These are phyloP conservation scores for Calocybe gangraenosa DNA, from an alignment of 768 basidiomycete genomes.

Conservation along the genomic window DNA sequence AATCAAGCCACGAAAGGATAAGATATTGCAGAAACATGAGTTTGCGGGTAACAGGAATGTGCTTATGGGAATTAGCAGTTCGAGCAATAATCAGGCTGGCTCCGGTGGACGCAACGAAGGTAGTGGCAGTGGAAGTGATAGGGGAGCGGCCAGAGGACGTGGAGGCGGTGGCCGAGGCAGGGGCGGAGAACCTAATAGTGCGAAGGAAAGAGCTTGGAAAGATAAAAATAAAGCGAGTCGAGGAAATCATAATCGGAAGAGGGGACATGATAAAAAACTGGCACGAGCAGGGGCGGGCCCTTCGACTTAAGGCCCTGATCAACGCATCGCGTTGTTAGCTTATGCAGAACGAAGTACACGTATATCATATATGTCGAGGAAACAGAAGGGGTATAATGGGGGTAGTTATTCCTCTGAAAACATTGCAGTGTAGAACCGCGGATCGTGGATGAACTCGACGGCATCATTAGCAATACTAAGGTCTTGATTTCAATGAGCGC, in stretches of 20 bases:
- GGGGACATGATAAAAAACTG: constrained; percentile 92
- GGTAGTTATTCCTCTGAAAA: no score
- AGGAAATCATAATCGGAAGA: constrained; percentile 70
- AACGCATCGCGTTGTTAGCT: background rate
- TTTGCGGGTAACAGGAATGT: constrained; percentile 58
- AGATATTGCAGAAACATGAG: constrained; percentile 70
- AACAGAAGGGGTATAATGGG: no score
- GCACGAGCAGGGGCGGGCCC: constrained; percentile 49
- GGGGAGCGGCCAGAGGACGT: constrained; percentile 31
- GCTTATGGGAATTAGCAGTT: constrained; percentile 3
- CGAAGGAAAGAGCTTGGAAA: constrained; percentile 65
- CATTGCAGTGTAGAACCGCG: constrained; percentile 46
- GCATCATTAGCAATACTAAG: constrained; percentile 59
- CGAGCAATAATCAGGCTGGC: constrained; percentile 31
- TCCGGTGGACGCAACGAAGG: constrained; percentile 38
- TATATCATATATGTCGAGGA: background rate
- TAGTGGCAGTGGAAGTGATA: background rate
- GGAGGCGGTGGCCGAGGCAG: constrained; percentile 32
- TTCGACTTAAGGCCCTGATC: constrained; percentile 6
- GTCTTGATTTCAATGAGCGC: constrained; percentile 30
- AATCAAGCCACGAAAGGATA: constrained; percentile 66
- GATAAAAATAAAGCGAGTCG: constrained; percentile 74
- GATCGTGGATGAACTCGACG: constrained; percentile 57
- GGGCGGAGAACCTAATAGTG: constrained; percentile 31
- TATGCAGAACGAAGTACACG: background rate